Evolutionary conservation across 2,329 filamentous ascomycete genomes (phyloP), one percentile per base, ranked within the genome.

Genomic region (Cytospora piceicola): DNA sequence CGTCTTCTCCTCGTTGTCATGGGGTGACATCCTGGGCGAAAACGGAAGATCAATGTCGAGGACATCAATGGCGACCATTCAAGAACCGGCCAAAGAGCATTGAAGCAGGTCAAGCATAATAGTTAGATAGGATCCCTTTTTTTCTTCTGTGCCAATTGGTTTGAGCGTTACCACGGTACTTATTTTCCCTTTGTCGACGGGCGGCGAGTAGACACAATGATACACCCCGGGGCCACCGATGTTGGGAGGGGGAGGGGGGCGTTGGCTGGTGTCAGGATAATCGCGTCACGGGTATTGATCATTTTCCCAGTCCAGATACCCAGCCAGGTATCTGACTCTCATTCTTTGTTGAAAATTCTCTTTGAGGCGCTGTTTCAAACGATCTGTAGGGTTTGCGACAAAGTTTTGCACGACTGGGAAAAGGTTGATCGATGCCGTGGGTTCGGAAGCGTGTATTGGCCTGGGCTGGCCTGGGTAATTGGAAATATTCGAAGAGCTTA

Each of bases 1-100:
- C 46, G 67, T 68, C 3, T 64, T 68, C 36, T 68, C 67, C 15
- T 68, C 67, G 12, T 55, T 68, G 22, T 68, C 67, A 46, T 68
- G 67, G 67, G 67, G 67, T 7, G 64, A 58, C n/a, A 68, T 68
- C 27, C 24, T 69, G 11, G 65, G 66, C 7, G 65, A 68, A 20
- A 59, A 67, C 15, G 61, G 58, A 27, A 66, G 32, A 39, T 42
- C 58, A 24, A 58, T 51, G 58, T 64, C 61, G 27, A 61, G 42
- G 34, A 61, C 61, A 24, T 67, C 65, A 22, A 65, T 67, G 66
- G 66, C 53, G 15, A 67, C 66, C 11, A 62, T 67, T n/a, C 58
- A 42, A n/a, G 66, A 67, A 51, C 61, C 61, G 1, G 6, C 20
- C 42, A n/a, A 2, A 36, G 60, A 57, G 27, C 53, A 63, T 22